A percentile compares a stretch with the other conserved stretches of the same genome.
Conservation (phyloP, 257 asterid genomes). For the Salvia splendens region DNA sequence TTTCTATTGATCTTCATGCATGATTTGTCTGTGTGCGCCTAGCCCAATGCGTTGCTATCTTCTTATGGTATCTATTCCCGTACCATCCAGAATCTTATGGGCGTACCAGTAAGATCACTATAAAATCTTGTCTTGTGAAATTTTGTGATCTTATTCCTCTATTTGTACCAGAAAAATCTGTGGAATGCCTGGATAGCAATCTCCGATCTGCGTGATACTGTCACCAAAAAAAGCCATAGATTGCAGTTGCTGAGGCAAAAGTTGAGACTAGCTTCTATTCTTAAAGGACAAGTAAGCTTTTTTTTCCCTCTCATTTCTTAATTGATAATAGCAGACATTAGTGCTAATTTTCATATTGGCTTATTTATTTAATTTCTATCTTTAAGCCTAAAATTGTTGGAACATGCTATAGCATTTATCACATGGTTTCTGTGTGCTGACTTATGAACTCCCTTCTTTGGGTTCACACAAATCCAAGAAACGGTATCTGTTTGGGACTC, state of each 20-base stretch:
- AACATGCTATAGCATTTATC: too few relatives aligned
- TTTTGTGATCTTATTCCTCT: constrained; percentile 20
- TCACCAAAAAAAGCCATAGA: constrained; percentile 93
- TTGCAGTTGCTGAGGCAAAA: constrained; percentile 90
- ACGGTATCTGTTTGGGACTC: background rate
- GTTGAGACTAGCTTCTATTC: constrained; percentile 88
- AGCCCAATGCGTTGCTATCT: background rate
- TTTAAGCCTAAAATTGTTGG: background rate
- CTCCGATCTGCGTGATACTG: constrained; percentile 85
- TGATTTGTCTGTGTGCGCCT: background rate
- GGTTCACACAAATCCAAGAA: background rate
- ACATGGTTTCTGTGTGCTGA: background rate
- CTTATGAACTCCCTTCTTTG: background rate
- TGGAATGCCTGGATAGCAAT: constrained; percentile 98
- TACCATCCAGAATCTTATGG: background rate
- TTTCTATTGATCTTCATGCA: constrained; percentile 1
- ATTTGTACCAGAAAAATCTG: constrained; percentile 64
- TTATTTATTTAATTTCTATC: background rate
- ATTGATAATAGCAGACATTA: constrained; percentile 1
- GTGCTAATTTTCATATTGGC: constrained; percentile 1
- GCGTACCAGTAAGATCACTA: background rate
- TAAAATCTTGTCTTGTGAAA: background rate
- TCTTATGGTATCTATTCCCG: background rate
- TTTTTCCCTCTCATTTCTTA: constrained; percentile 9
- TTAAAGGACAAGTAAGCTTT: constrained; percentile 80